Evolutionary conservation across 2,329 filamentous ascomycete genomes (phyloP).

Genomic region (Ceratocystis eucalypticola): DNA sequence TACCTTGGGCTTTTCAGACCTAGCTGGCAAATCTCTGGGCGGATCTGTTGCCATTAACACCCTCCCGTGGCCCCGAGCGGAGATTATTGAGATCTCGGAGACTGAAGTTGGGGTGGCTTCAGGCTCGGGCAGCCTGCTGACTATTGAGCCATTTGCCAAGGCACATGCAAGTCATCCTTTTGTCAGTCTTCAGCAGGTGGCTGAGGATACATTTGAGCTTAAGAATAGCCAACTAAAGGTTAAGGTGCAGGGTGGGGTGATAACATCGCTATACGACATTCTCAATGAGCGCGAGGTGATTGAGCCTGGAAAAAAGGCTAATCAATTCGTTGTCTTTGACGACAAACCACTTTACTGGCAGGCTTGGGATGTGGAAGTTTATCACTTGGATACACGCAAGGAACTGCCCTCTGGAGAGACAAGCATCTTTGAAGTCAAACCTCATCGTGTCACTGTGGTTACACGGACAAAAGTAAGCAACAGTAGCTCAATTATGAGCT

Average conservation of each 20-base stretch:
- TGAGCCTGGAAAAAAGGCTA: conserved; percentile 59
- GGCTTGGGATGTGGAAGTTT: conserved; percentile 96
- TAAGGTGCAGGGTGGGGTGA: conserved; percentile 57
- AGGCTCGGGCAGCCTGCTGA: conserved; percentile 40
- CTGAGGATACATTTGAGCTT: conserved; percentile 57
- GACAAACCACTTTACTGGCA: conserved; percentile 97
- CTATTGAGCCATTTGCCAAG: conserved; percentile 37
- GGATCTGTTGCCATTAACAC: conserved; percentile 57
- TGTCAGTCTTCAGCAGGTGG: conserved; percentile 34
- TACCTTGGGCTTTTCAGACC: conserved; percentile 48
- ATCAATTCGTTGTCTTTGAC: conserved; percentile 88
- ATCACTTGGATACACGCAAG: conserved; percentile 74
- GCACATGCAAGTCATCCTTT: conserved; percentile 35
- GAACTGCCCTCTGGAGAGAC: conserved; percentile 58
- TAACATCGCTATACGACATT: conserved; percentile 74
- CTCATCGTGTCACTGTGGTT: conserved; percentile 65
- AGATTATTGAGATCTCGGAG: conserved; percentile 53
- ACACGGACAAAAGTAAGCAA: conserved; percentile 82
- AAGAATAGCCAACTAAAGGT: conserved; percentile 66
- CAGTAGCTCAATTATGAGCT: conserved; percentile 72
- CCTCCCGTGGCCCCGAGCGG: conserved; percentile 68
- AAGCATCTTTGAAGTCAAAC: conserved; percentile 54
- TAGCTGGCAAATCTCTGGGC: conserved; percentile 31
- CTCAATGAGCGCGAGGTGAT: conserved; percentile 63
- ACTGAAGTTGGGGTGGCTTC: conserved; percentile 41